phyloP scores from a whole-genome alignment of 805 yeast species.

The Wickerhamomyces subpelliculosus region DNA sequence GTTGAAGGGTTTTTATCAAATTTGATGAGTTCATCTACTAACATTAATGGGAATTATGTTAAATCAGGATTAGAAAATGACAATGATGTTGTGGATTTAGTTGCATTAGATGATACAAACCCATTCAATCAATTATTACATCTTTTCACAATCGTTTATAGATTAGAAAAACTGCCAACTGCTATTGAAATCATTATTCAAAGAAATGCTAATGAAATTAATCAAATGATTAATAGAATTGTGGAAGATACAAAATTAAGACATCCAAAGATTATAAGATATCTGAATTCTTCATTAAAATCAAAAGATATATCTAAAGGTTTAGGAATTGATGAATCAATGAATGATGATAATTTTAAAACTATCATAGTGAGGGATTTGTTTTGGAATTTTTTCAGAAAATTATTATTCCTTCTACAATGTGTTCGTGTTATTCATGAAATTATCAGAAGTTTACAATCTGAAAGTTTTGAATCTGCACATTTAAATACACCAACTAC shows the following conservation, averaged over 20 bases:
- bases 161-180: constrained; percentile 52
- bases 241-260: constrained; percentile 58
- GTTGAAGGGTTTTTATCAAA: constrained; percentile 29
- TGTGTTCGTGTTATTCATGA: constrained; percentile 62
- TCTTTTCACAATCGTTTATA: constrained; percentile 50
- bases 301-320: constrained; percentile 16
- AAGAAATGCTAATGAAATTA: constrained; percentile 55
- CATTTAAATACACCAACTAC: too few relatives aligned
- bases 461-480: too few relatives aligned
- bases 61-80: constrained; percentile 16
- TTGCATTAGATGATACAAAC: constrained; percentile 30
- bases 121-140: constrained; percentile 49
- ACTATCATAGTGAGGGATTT: constrained; percentile 59
- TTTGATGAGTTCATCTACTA: constrained; percentile 7
- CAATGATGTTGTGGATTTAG: constrained; percentile 20
- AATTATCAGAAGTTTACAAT: constrained; percentile 34
- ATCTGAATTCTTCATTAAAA: constrained; percentile 14
- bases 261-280: constrained; percentile 37
- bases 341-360: constrained; percentile 35
- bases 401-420: constrained; percentile 57
- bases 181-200: constrained; percentile 48
- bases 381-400: constrained; percentile 62
- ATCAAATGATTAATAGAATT: constrained; percentile 51
- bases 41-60: constrained; percentile 22
- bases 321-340: constrained; percentile 16